Percentiles rank a stretch among this genome's conserved stretches.
These are phyloP conservation scores for Thecaphora thlaspeos DNA, from an alignment of 1,284 basidiomycete genomes.

Conservation along the genomic window DNA sequence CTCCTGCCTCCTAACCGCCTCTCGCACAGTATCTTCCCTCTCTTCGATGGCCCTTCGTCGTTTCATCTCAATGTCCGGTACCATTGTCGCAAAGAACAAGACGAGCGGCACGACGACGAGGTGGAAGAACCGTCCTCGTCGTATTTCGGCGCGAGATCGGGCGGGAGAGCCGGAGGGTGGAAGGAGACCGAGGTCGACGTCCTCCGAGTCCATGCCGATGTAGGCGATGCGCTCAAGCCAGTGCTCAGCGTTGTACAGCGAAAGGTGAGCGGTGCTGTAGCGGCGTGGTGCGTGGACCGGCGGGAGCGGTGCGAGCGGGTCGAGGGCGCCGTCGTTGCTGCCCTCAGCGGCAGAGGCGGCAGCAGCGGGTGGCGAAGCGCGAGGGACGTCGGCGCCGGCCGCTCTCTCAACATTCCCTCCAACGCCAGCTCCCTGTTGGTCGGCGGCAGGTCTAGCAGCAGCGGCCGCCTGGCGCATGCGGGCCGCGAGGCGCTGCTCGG, in stretches of 20 bases:
- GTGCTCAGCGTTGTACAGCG: constrained; percentile 19
- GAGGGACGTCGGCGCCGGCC: too few species aligned
- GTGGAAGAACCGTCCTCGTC: not conserved
- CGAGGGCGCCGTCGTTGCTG: constrained; percentile 4
- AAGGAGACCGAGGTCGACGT: constrained; percentile 29
- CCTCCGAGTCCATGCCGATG: constrained; percentile 31
- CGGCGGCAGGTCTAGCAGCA: not conserved
- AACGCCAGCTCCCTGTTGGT: too few species aligned
- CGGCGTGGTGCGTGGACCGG: constrained; percentile 22
- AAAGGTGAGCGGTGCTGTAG: not conserved
- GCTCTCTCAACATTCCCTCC: too few species aligned
- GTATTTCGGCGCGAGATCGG: not conserved
- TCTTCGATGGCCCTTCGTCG: constrained; percentile 36
- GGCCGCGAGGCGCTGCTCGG: not conserved
- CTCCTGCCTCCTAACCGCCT: constrained; percentile 16
- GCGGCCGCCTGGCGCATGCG: not conserved
- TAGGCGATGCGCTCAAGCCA: constrained; percentile 35
- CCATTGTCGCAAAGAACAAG: constrained; percentile 33
- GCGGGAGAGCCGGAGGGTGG: constrained; percentile 1
- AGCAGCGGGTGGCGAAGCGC: too few species aligned
- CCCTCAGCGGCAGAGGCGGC: constrained; percentile 13
- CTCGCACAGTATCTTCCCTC: constrained; percentile 23
- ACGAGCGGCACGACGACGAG: constrained; percentile 18
- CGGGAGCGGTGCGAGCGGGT: constrained; percentile 13
- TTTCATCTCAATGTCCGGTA: constrained; percentile 37